Percentiles rank a stretch among this genome's conserved stretches.
Conservation (phyloP, 306 rosid genomes). For the Vicia sativa region DNA sequence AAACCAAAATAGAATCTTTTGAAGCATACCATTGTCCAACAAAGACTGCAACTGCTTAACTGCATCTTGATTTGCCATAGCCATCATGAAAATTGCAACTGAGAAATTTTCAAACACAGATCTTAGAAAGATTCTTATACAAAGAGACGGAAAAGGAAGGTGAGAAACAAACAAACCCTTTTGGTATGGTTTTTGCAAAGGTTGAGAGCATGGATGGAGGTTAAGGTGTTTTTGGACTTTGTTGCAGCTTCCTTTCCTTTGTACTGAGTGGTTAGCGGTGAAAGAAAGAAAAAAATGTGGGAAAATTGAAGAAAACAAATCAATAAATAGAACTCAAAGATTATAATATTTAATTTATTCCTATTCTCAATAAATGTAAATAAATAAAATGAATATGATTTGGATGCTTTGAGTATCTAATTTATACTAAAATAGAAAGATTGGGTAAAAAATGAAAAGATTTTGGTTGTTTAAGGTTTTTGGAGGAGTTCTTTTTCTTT, state of each 20-base stretch:
- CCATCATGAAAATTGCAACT: slow-evolving; percentile 53
- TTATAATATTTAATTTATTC: no score
- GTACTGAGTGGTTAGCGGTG: not conserved
- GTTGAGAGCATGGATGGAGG: not conserved
- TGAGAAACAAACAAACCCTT: slow-evolving; percentile 2
- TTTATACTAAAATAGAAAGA: no score
- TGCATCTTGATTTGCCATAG: slow-evolving; percentile 67
- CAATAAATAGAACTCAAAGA: no score
- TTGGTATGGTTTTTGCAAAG: not conserved
- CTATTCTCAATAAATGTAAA: no score
- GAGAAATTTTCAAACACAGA: slow-evolving; percentile 24
- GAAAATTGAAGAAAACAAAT: not conserved
- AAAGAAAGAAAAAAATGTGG: not conserved
- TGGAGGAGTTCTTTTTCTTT: no score
- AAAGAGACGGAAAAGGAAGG: slow-evolving; percentile 1
- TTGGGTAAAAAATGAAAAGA: no score
- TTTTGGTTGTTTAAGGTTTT: no score
- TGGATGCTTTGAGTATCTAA: no score
- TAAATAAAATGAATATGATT: no score
- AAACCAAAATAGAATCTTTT: slow-evolving; percentile 19
- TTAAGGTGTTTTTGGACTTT: not conserved
- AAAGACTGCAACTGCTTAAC: slow-evolving; percentile 67
- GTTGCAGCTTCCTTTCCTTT: not conserved
- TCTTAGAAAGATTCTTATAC: slow-evolving; percentile 14
- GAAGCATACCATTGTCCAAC: slow-evolving; percentile 66